phyloP scores from a whole-genome alignment of 768 basidiomycete genomes.

The Kwoniella sp. region DNA sequence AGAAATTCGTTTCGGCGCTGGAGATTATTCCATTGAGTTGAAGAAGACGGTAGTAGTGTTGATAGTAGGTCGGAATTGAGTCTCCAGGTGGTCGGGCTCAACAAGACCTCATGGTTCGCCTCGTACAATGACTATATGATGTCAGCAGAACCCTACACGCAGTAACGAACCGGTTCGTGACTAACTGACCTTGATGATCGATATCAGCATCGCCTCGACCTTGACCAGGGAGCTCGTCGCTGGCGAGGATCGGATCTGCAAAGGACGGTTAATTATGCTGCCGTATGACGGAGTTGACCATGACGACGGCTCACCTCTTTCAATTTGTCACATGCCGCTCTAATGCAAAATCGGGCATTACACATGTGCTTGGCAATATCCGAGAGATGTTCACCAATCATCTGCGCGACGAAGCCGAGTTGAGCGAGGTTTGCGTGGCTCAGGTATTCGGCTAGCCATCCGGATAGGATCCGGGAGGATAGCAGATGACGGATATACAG shows the following conservation, averaged over 20 bases:
- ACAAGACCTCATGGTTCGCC: slow-evolving; percentile 28
- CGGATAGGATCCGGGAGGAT: slow-evolving; percentile 32
- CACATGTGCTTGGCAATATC: slow-evolving; percentile 37
- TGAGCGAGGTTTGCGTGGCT: slow-evolving; percentile 43
- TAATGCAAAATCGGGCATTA: slow-evolving; percentile 35
- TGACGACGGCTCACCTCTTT: slow-evolving; percentile 28
- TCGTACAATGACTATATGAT: slow-evolving; percentile 18
- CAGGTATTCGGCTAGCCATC: slow-evolving; percentile 40
- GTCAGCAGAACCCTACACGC: slow-evolving; percentile 2
- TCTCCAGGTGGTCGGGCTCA: slow-evolving; percentile 39
- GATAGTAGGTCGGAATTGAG: slow-evolving; percentile 20
- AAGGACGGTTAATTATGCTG: not conserved
- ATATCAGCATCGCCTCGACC: slow-evolving; percentile 26
- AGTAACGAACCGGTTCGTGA: not conserved
- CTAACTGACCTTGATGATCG: slow-evolving; percentile 29
- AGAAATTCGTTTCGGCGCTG: slow-evolving; percentile 30
- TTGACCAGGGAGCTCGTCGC: slow-evolving; percentile 22
- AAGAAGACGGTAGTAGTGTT: slow-evolving; percentile 1
- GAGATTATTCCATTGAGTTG: not conserved
- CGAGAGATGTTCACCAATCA: slow-evolving; percentile 34
- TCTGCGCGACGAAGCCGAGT: slow-evolving; percentile 38
- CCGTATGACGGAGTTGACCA: not conserved
- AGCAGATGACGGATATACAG: slow-evolving; percentile 37
- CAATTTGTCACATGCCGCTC: slow-evolving; percentile 37
- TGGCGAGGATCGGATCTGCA: slow-evolving; percentile 33